Percentiles rank a stretch among this genome's conserved stretches.
Conservation (phyloP, 805 yeast genomes). For the Candida stauntonica region DNA sequence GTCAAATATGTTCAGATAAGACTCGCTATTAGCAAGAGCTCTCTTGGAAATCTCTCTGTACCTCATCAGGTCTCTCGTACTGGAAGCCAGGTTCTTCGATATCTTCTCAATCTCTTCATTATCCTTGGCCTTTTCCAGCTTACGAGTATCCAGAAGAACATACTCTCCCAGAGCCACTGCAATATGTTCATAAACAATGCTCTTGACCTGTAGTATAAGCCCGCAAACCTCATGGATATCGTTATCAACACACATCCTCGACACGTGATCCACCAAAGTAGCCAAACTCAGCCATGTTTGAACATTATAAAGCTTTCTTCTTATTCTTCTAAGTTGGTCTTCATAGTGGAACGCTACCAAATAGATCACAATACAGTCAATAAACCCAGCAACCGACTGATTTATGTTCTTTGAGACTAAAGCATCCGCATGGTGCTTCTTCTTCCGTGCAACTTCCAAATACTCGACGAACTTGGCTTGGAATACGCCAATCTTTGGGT, state of each 20-base stretch:
- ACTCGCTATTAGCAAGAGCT: conserved; percentile 10
- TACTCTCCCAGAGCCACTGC: conserved; percentile 9
- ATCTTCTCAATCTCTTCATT: background rate
- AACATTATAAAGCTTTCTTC: conserved; percentile 12
- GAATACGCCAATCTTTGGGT: background rate
- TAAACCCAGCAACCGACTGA: conserved; percentile 9
- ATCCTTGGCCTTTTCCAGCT: conserved; percentile 2
- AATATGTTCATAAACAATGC: conserved; percentile 18
- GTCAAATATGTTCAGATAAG: conserved; percentile 10
- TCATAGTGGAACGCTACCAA: conserved; percentile 22
- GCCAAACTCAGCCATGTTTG: conserved; percentile 20
- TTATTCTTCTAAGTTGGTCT: conserved; percentile 15
- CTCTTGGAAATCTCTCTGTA: conserved; percentile 10
- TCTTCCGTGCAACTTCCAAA: conserved; percentile 10
- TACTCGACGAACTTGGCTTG: conserved; percentile 3
- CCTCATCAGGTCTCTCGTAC: conserved; percentile 3
- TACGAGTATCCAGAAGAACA: conserved; percentile 7
- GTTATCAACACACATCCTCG: conserved; percentile 3
- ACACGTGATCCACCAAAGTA: conserved; percentile 13
- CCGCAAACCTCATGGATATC: conserved; percentile 14
- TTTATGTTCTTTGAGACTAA: conserved; percentile 2
- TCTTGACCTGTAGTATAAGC: conserved; percentile 14
- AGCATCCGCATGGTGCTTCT: conserved; percentile 22
- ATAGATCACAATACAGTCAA: conserved; percentile 21
- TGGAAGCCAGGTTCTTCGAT: conserved; percentile 1